Evolutionary conservation across 2,329 filamentous ascomycete genomes (phyloP).

Genomic region (Xylariaceae sp.): DNA sequence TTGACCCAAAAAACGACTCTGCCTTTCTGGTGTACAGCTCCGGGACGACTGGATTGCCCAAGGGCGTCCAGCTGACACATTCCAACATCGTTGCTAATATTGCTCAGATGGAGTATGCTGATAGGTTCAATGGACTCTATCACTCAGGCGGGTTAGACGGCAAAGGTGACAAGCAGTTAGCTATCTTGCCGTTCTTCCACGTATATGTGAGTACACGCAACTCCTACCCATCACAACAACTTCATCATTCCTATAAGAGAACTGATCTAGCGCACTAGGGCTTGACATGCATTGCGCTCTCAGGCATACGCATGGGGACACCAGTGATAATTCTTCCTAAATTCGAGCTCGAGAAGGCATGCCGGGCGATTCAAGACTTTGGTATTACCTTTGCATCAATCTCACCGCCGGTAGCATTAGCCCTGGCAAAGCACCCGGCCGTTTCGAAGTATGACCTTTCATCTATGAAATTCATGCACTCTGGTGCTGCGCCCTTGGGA

Average conservation of each 20-base stretch:
- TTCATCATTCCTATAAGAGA: neutral
- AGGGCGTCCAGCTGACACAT: conserved; percentile 89
- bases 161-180: conserved; percentile 74
- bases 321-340: conserved; percentile 74
- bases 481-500: conserved; percentile 84
- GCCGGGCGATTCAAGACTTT: conserved; percentile 75
- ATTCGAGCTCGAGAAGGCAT: conserved; percentile 83
- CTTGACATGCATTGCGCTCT: conserved; percentile 74
- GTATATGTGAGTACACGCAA: conserved; percentile 72
- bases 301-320: conserved; percentile 68
- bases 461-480: conserved; percentile 82
- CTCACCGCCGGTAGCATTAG: conserved; percentile 82
- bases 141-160: conserved; percentile 61
- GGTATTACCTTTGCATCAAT: conserved; percentile 80
- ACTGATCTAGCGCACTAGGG: conserved; percentile 47
- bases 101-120: conserved; percentile 59
- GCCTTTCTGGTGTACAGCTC: conserved; percentile 88
- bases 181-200: conserved; percentile 88
- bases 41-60: conserved; percentile 89
- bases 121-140: conserved; percentile 62
- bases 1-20: conserved; percentile 73
- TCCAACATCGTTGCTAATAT: conserved; percentile 80
- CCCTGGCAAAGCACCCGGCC: conserved; percentile 78
- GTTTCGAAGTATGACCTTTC: conserved; percentile 83
- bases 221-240: neutral